Percentiles rank a stretch among this genome's conserved stretches.
Evolutionary conservation across 2,329 filamentous ascomycete genomes (phyloP).

Genomic region (Fusarium sublunatum): DNA sequence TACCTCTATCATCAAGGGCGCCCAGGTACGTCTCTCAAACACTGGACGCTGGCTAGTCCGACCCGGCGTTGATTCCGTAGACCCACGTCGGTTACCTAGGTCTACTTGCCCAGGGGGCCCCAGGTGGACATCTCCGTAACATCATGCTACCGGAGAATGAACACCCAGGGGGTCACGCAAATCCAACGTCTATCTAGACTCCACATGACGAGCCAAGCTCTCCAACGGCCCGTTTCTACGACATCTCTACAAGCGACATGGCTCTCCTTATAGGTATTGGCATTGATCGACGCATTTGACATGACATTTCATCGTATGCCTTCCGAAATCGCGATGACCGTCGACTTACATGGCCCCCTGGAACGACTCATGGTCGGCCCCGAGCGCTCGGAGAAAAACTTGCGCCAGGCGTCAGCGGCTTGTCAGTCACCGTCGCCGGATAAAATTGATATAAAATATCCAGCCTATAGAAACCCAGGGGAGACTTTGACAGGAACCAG

Average conservation of each 20-base stretch:
- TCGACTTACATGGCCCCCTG: slow-evolving; percentile 3
- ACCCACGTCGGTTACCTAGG: slow-evolving; percentile 11
- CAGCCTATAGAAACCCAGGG: slow-evolving; percentile 8
- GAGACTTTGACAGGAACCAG: neutral
- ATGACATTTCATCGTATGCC: neutral
- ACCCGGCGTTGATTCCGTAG: slow-evolving; percentile 3
- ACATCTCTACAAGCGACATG: neutral
- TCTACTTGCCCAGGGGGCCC: slow-evolving; percentile 22
- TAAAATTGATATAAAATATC: slow-evolving; percentile 10
- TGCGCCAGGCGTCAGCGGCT: slow-evolving; percentile 10
- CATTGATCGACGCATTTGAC: slow-evolving; percentile 3
- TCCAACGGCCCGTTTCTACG: slow-evolving; percentile 18
- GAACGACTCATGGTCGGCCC: slow-evolving; percentile 13
- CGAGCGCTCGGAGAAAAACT: slow-evolving; percentile 18
- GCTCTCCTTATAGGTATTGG: neutral
- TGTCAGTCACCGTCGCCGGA: too few species aligned
- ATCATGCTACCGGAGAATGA: slow-evolving; percentile 23
- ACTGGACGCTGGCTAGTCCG: slow-evolving; percentile 10
- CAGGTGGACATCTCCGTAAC: slow-evolving; percentile 31
- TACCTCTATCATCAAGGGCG: slow-evolving; percentile 9
- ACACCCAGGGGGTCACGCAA: slow-evolving; percentile 30
- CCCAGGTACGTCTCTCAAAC: slow-evolving; percentile 1
- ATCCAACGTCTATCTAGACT: slow-evolving; percentile 3
- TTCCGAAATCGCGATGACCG: slow-evolving; percentile 1
- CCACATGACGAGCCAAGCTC: slow-evolving; percentile 14